Conservation (phyloP, 768 basidiomycete genomes). For the Lactifluus subvellereus region DNA sequence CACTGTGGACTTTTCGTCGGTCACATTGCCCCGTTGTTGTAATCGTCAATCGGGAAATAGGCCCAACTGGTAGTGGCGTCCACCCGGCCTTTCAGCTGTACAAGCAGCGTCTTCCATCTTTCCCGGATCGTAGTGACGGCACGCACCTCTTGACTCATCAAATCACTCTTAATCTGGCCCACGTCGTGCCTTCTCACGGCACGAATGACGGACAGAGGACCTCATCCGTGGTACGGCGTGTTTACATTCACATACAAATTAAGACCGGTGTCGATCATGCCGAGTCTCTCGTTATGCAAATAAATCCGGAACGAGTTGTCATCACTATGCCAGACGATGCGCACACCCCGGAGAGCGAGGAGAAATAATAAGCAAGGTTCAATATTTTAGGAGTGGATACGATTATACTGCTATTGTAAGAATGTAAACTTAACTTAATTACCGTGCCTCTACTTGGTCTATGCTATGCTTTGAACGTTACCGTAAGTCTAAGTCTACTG, state of each 20-base stretch:
- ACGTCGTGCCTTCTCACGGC: background rate
- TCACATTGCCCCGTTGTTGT: constrained; percentile 47
- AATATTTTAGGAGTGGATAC: background rate
- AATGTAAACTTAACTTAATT: constrained; percentile 6
- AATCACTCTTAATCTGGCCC: constrained; percentile 17
- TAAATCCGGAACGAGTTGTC: constrained; percentile 9
- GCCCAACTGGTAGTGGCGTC: constrained; percentile 24
- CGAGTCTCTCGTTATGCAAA: constrained; percentile 16
- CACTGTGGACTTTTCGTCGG: constrained; percentile 44
- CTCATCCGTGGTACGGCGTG: background rate
- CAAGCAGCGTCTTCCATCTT: constrained; percentile 45
- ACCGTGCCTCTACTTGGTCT: background rate
- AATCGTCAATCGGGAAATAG: constrained; percentile 60
- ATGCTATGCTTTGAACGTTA: background rate
- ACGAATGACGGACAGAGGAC: background rate
- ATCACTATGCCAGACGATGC: background rate
- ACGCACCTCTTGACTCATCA: constrained; percentile 14
- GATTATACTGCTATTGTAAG: constrained; percentile 9
- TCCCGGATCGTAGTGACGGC: constrained; percentile 2
- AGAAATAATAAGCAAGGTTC: background rate
- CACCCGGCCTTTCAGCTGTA: constrained; percentile 33
- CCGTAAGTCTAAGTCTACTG: constrained; percentile 5
- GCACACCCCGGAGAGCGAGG: background rate
- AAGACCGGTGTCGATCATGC: constrained; percentile 10
- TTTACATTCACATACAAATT: constrained; percentile 11